These are phyloP conservation scores for Syncephalastrum monosporum DNA, from an alignment of 371 early-diverging fungal species.

Conservation along the genomic window DNA sequence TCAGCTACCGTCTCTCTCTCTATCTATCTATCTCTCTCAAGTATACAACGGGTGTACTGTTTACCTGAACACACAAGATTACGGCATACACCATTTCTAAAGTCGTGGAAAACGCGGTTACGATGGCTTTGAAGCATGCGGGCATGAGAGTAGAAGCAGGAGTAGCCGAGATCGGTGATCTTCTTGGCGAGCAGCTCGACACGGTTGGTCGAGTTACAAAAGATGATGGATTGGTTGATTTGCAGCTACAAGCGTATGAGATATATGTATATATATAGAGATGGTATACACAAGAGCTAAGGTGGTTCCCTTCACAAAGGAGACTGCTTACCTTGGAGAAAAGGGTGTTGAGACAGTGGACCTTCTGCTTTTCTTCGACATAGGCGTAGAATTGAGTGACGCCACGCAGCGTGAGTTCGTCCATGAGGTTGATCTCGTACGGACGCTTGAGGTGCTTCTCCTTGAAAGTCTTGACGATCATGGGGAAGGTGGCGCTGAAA, in stretches of 20 bases:
- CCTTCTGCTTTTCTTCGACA: constrained; percentile 98
- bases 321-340: constrained; percentile 79
- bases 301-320: not conserved
- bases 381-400: constrained; percentile 99
- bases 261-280: not conserved
- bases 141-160: constrained; percentile 98
- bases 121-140: constrained; percentile 97
- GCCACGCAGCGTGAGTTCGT: constrained; percentile 96
- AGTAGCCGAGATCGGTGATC: constrained; percentile 98
- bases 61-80: constrained; percentile 91
- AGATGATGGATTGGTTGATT: constrained; percentile 99
- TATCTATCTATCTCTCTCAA: not conserved
- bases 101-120: constrained; percentile 98
- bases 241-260: constrained; percentile 62
- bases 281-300: not conserved
- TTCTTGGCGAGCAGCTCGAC: constrained; percentile 97
- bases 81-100: constrained; percentile 94
- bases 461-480: constrained; percentile 94
- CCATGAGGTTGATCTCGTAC: constrained; percentile 98
- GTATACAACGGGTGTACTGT: not conserved
- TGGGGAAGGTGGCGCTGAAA: constrained; percentile 98
- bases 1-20: not conserved
- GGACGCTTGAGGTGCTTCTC: constrained; percentile 92
- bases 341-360: constrained; percentile 96
- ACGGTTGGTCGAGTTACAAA: constrained; percentile 97